A percentile compares a stretch with the other conserved stretches of the same genome.
Conservation (phyloP, 352 stramenopile species). For the Phytophthora sojae region DNA sequence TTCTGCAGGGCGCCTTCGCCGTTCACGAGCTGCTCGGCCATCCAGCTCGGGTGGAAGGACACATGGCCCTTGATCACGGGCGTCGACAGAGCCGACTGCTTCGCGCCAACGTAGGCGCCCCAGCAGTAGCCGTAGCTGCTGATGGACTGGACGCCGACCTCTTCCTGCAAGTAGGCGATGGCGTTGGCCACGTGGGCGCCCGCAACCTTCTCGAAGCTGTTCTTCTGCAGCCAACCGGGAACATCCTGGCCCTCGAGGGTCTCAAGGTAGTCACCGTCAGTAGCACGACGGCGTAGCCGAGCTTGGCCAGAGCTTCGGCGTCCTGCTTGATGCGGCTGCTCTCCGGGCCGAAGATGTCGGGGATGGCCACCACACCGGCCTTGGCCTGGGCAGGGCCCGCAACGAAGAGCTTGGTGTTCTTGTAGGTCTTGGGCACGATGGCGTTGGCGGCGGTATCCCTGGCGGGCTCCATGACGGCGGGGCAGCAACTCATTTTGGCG, state of each 20-base stretch:
- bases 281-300: conserved; percentile 44
- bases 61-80: conserved; percentile 41
- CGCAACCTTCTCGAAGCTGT: conserved; percentile 26
- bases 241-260: conserved; percentile 13
- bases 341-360: conserved; percentile 42
- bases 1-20: conserved; percentile 38
- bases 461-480: conserved; percentile 20
- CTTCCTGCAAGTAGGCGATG: conserved; percentile 32
- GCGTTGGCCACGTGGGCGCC: conserved; percentile 20
- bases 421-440: conserved; percentile 25
- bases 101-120: conserved; percentile 37
- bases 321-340: conserved; percentile 50
- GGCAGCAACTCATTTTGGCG: conserved; percentile 35
- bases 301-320: conserved; percentile 36
- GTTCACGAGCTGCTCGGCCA: conserved; percentile 32
- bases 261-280: conserved; percentile 33
- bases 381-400: conserved; percentile 32
- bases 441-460: conserved; percentile 13
- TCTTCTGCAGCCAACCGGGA: conserved; percentile 26
- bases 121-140: conserved; percentile 52
- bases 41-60: conserved; percentile 51
- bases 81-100: conserved; percentile 15
- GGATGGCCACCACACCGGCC: conserved; percentile 42
- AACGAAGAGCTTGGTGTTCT: conserved; percentile 35
- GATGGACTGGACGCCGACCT: conserved; percentile 31